phyloP scores from a whole-genome alignment of 768 basidiomycete genomes.

The Kondoa malvinella region DNA sequence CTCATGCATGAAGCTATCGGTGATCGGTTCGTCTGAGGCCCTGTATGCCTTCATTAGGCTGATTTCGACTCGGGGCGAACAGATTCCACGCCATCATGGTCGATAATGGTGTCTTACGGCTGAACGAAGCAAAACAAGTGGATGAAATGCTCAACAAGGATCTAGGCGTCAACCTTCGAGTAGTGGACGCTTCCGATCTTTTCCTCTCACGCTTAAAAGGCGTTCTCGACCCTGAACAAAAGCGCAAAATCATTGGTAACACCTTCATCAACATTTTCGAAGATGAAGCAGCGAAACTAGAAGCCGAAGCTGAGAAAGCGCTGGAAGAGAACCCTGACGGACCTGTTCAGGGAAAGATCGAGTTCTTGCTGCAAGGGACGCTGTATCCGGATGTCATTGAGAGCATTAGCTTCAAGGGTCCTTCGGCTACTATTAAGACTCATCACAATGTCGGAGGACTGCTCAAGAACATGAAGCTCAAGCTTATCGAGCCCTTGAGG shows the following conservation, averaged over 20 bases:
- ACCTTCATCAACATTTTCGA: conserved; percentile 98
- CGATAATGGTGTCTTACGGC: conserved; percentile 88
- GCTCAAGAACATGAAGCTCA: conserved; percentile 92
- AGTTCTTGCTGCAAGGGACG: conserved; percentile 94
- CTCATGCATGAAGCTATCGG: conserved; percentile 99
- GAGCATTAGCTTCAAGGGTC: conserved; percentile 97
- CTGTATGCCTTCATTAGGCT: neutral
- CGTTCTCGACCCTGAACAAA: conserved; percentile 87
- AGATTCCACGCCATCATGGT: conserved; percentile 97
- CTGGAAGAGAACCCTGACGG: conserved; percentile 35
- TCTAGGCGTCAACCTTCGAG: conserved; percentile 87
- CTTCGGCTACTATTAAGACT: conserved; percentile 97
- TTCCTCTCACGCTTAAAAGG: conserved; percentile 79
- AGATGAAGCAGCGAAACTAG: conserved; percentile 75
- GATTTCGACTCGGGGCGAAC: conserved; percentile 35
- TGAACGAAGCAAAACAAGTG: conserved; percentile 80
- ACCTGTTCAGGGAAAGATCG: conserved; percentile 65
- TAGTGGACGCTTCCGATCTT: conserved; percentile 83
- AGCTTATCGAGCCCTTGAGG: conserved; percentile 89
- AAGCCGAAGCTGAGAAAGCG: conserved; percentile 60
- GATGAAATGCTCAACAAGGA: conserved; percentile 80
- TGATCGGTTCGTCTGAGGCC: conserved; percentile 47
- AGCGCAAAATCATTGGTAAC: conserved; percentile 96
- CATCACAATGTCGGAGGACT: conserved; percentile 98
- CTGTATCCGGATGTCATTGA: conserved; percentile 98